Conservation (phyloP, 768 basidiomycete species). For the Pulveroboletus sp. region DNA sequence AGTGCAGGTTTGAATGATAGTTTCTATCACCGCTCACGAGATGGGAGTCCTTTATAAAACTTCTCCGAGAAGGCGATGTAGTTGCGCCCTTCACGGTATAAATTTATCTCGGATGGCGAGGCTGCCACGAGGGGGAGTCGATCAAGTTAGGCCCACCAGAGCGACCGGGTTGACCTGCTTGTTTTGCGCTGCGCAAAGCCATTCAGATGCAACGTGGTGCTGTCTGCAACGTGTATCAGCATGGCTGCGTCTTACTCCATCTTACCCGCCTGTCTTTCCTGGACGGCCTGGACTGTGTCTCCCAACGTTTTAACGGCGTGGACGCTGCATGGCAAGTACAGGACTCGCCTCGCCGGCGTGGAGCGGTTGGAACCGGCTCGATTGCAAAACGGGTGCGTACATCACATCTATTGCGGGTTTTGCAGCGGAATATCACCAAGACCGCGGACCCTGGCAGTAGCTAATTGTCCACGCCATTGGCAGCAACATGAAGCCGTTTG, state of each 20-base stretch:
- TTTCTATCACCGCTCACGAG: constrained; percentile 11
- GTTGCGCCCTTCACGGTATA: constrained; percentile 7
- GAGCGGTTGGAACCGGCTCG: background rate
- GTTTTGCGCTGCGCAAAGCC: constrained; percentile 8
- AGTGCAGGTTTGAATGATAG: constrained; percentile 11
- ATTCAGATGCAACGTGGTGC: constrained; percentile 21
- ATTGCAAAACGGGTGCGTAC: constrained; percentile 5
- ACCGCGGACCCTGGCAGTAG: constrained; percentile 6
- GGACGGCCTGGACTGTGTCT: constrained; percentile 11
- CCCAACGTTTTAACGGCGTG: constrained; percentile 9
- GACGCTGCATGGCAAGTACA: constrained; percentile 22
- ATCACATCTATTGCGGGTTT: constrained; percentile 9
- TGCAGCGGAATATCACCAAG: background rate
- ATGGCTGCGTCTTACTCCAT: constrained; percentile 17
- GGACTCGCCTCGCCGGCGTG: constrained; percentile 4
- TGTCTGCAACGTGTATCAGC: constrained; percentile 1
- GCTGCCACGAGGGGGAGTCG: constrained; percentile 19
- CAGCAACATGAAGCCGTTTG: constrained; percentile 9
- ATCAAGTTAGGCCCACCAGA: background rate
- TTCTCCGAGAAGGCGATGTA: constrained; percentile 27
- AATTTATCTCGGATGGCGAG: constrained; percentile 11
- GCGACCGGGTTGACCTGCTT: constrained; percentile 9
- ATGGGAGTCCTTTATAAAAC: constrained; percentile 23
- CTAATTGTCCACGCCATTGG: constrained; percentile 21
- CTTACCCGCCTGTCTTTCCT: constrained; percentile 25